These are phyloP conservation scores for Lupinus albus DNA, from an alignment of 306 rosid species.

Conservation along the genomic window DNA sequence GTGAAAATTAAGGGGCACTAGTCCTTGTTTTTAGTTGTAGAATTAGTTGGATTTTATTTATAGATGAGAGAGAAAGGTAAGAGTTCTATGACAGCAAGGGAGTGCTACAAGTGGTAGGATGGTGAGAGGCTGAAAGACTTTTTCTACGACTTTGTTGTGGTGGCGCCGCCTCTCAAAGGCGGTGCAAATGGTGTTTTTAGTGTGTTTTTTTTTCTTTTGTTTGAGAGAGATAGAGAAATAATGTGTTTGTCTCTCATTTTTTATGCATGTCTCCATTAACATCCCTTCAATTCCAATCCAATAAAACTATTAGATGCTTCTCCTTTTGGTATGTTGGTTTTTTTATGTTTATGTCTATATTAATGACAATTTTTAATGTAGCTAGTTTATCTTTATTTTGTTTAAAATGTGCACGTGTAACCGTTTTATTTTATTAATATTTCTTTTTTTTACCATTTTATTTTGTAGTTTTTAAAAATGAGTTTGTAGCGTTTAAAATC, in stretches of 20 bases:
- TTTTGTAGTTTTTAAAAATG: too few relatives aligned
- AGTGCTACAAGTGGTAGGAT: slow-evolving; percentile 73
- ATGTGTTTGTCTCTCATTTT: neutral
- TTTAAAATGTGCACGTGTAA: too few relatives aligned
- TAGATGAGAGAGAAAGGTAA: slow-evolving; percentile 50
- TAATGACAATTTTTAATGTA: neutral
- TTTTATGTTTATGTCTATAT: slow-evolving; percentile 49
- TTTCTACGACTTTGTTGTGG: slow-evolving; percentile 62
- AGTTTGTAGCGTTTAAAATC: too few relatives aligned
- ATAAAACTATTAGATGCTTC: slow-evolving; percentile 57
- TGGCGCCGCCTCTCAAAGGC: slow-evolving; percentile 62
- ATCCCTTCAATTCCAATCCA: slow-evolving; percentile 53
- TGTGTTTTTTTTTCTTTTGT: too few relatives aligned
- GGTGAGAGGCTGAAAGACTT: slow-evolving; percentile 57
- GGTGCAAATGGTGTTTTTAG: slow-evolving; percentile 35
- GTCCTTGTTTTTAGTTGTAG: slow-evolving; percentile 88
- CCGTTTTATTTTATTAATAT: too few relatives aligned
- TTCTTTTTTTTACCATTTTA: too few relatives aligned
- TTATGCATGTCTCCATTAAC: slow-evolving; percentile 37
- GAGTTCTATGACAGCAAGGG: slow-evolving; percentile 38
- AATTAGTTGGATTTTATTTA: slow-evolving; percentile 49
- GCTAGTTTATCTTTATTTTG: neutral
- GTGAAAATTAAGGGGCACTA: slow-evolving; percentile 51
- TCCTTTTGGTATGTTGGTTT: slow-evolving; percentile 64
- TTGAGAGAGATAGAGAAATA: slow-evolving; percentile 17